phyloP scores from a whole-genome alignment of 345 rosid species.

The Zanthoxylum bungeanum region DNA sequence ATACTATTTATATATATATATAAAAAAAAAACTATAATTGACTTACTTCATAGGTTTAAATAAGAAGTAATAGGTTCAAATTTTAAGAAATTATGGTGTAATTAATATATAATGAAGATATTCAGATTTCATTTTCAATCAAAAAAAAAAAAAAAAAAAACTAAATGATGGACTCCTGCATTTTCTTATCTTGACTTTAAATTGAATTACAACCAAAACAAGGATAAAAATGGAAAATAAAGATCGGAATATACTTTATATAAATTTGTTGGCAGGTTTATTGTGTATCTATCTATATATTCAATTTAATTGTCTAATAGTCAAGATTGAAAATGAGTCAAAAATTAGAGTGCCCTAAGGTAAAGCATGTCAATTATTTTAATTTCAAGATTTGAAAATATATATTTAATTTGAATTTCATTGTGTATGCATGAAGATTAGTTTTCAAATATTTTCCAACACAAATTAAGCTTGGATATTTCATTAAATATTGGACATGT shows the following conservation, averaged over 20 bases:
- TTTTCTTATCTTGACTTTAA: not conserved
- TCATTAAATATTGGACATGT: too few species aligned
- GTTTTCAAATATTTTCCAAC: too few species aligned
- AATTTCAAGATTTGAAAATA: not conserved
- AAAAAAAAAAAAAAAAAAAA: too few species aligned
- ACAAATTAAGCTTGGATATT: not conserved
- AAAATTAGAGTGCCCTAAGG: not conserved
- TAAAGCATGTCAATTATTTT: not conserved
- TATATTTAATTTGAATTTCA: not conserved
- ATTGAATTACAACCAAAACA: constrained; percentile 11
- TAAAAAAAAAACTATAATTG: too few species aligned
- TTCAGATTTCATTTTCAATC: too few species aligned
- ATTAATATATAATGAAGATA: too few species aligned
- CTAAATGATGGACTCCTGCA: not conserved
- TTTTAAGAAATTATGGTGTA: too few species aligned
- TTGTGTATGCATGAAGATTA: too few species aligned
- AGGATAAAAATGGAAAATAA: not conserved
- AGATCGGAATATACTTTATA: not conserved
- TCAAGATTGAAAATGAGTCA: not conserved
- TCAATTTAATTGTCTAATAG: not conserved
- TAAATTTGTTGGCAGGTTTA: not conserved
- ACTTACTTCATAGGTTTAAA: too few species aligned
- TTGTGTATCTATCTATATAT: not conserved
- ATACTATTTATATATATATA: too few species aligned
- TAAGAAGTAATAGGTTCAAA: too few species aligned